Base-by-base conservation (phyloP, 2,329 filamentous ascomycete species). In the Paracorniculantispora psalliotae region DNA sequence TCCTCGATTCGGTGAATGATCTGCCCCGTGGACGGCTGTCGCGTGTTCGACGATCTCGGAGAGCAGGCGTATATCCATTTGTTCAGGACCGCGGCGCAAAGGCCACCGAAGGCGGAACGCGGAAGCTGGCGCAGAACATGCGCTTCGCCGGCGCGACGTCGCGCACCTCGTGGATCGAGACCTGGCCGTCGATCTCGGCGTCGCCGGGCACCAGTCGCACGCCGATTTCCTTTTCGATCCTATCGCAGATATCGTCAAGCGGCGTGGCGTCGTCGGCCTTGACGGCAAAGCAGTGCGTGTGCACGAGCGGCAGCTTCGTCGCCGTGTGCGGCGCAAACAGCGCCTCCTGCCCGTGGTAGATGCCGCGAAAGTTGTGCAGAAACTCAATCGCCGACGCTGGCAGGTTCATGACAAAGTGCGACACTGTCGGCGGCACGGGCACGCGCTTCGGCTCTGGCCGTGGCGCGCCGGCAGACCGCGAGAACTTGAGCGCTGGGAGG, bases 381-480 rank as follows among this genome's bases (percentile, higher is more conserved):
- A 99, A 99, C 60, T 89, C 87, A 61, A 94, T 87, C 1, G 94
- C 93, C 1, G 86, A 89, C 1, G 92, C 94, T 0, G 94, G 94
- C 17, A 99, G 87, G 74, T 99, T 99, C 91, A 99, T 97, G 64
- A 97, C 89, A 72, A 92, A 99, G 77, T 97, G 94, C n/a, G 86
- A 82, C 70, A 97, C 90, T 39, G 87, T 87, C 2, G 81, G 81
- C 2, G 93, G 93, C 48, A 92, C 79, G 12, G 79, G 76, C 28
- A 85, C 69, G 62, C 67, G 73, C 63, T 67, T 66, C 25, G 72
- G 71, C 56, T 71, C 67, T 4, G 75, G 75, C 3, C 69, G 70
- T 15, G 72, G 70, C 9, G 68, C 67, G 17, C 73, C 69, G 47
- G 69, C 72, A 69, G 65, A 75, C 56, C 73, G 75, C 12, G 75